Evolutionary conservation across 352 stramenopile genomes (phyloP).

Genomic region (Blastocystis sp.): DNA sequence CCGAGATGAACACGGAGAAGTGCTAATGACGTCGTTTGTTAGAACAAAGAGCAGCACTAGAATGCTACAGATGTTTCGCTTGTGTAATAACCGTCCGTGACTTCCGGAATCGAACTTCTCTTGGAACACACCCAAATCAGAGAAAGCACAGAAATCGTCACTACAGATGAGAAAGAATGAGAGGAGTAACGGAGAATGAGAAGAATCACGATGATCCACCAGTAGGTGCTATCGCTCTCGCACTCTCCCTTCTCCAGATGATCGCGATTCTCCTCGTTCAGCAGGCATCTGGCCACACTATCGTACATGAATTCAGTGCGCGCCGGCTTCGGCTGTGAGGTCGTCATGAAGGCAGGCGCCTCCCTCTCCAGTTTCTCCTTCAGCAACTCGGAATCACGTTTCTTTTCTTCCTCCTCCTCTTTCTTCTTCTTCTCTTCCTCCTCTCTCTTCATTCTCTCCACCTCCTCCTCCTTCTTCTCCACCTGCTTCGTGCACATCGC

Average conservation of each 20-base stretch:
- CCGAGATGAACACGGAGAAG: slow-evolving; percentile 62
- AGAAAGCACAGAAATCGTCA: not conserved
- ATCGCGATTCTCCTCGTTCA: not conserved
- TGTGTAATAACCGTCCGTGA: no score
- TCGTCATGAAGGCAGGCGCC: no score
- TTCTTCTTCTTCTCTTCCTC: slow-evolving; percentile 46
- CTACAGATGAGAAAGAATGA: not conserved
- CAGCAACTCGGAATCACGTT: not conserved
- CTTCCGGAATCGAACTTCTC: not conserved
- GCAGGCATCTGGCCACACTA: no score
- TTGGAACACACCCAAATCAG: not conserved
- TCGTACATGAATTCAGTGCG: no score
- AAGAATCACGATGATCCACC: not conserved
- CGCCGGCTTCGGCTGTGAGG: no score
- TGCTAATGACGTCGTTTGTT: slow-evolving; percentile 19
- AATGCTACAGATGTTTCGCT: no score
- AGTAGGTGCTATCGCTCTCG: not conserved
- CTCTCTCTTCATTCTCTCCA: slow-evolving; percentile 27
- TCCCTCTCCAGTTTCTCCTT: slow-evolving; percentile 1
- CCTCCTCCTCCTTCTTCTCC: slow-evolving; percentile 25
- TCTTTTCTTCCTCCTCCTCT: not conserved
- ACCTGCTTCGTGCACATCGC: not conserved
- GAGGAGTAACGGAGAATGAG: not conserved
- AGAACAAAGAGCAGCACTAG: not conserved
- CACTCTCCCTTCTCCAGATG: not conserved